Evolutionary conservation across 2,329 filamentous ascomycete genomes (phyloP).

Genomic region (Cytospora piceicola): DNA sequence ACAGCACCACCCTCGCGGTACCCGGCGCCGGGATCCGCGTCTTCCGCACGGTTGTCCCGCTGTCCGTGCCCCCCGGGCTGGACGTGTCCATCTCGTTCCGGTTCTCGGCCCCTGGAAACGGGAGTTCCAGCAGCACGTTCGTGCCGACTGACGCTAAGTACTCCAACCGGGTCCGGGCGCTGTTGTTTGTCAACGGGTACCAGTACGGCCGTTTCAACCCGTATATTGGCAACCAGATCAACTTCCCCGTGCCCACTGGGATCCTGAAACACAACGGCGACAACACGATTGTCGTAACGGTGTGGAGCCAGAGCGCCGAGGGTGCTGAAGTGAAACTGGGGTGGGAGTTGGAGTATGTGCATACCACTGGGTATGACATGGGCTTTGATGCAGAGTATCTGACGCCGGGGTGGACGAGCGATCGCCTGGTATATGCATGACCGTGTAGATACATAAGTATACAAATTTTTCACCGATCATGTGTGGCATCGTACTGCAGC

Average conservation of each 20-base stretch:
- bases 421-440: conserved; percentile 43
- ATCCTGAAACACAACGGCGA: conserved; percentile 60
- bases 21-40: conserved; percentile 56
- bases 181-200: conserved; percentile 68
- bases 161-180: conserved; percentile 49
- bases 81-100: conserved; percentile 62
- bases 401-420: conserved; percentile 54
- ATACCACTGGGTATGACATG: conserved; percentile 57
- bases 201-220: conserved; percentile 65
- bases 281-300: conserved; percentile 60
- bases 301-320: conserved; percentile 62
- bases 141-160: conserved; percentile 35
- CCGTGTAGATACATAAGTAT: too few species aligned
- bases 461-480: too few species aligned
- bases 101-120: conserved; percentile 46
- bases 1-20: conserved; percentile 44
- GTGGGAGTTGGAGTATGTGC: conserved; percentile 57
- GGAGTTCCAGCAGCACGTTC: conserved; percentile 44
- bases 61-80: conserved; percentile 54
- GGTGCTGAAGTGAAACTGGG: conserved; percentile 54
- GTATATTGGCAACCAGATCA: conserved; percentile 62
- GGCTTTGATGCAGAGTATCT: conserved; percentile 52
- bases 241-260: conserved; percentile 63
- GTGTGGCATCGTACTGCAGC: too few species aligned
- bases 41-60: conserved; percentile 57